Percentiles rank a stretch among this genome's conserved stretches.
Evolutionary conservation across 805 yeast species (phyloP).

Genomic region (Maudiozyma turicensis): DNA sequence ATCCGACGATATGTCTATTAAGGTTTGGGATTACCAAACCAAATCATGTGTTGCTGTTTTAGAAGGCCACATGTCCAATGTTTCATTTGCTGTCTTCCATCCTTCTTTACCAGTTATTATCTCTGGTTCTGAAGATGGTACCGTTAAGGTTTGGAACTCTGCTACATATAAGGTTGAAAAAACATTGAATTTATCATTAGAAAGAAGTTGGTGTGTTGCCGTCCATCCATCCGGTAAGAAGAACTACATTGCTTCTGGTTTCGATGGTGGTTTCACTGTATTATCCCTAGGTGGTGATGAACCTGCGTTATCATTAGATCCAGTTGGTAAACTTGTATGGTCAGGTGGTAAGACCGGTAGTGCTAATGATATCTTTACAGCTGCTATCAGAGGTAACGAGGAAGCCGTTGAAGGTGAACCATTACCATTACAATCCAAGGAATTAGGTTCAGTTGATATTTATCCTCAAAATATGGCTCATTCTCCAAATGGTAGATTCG

Average conservation of each 20-base stretch:
- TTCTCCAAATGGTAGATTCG: conserved; percentile 96
- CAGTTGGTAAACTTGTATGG: conserved; percentile 85
- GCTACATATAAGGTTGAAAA: conserved; percentile 90
- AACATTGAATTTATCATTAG: conserved; percentile 81
- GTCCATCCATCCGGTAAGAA: conserved; percentile 54
- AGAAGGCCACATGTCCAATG: conserved; percentile 90
- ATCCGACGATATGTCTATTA: conserved; percentile 82
- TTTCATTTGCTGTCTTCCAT: conserved; percentile 94
- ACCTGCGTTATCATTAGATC: conserved; percentile 89
- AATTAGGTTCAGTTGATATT: conserved; percentile 87
- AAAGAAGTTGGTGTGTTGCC: conserved; percentile 94
- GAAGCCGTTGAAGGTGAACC: conserved; percentile 72
- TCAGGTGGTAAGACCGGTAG: conserved; percentile 59
- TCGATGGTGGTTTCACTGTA: conserved; percentile 88
- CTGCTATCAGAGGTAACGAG: conserved; percentile 65
- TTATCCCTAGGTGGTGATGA: conserved; percentile 87
- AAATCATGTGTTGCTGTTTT: conserved; percentile 90
- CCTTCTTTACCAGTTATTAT: conserved; percentile 92
- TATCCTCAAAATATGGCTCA: conserved; percentile 82
- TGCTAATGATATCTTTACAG: conserved; percentile 62
- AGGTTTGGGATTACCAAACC: conserved; percentile 95
- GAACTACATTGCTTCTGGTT: conserved; percentile 82
- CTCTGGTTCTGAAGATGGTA: conserved; percentile 95
- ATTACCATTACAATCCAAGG: conserved; percentile 71
- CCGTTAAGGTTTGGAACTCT: conserved; percentile 90